Percentiles rank a stretch among this genome's conserved stretches.
Evolutionary conservation across 2,329 filamentous ascomycete species (phyloP).

Genomic region (Fusarium decemcellulare): DNA sequence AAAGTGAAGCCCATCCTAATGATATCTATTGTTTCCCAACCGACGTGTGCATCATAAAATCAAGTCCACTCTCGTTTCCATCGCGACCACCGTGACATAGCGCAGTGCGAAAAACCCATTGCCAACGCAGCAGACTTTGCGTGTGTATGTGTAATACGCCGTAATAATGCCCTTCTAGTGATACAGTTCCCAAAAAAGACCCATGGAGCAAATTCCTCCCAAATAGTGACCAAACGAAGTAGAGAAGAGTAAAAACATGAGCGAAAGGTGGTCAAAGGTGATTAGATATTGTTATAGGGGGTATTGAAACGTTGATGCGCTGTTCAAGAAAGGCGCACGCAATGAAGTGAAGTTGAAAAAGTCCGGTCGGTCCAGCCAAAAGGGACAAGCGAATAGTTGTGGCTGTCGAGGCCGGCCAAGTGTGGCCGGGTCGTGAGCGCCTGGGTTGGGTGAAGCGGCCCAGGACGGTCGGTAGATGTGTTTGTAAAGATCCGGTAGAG

Average conservation of each 20-base stretch:
- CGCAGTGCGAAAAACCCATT: conserved; percentile 14
- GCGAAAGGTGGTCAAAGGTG: conserved; percentile 7
- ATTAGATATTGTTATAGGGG: conserved; percentile 45
- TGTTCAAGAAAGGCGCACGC: conserved; percentile 21
- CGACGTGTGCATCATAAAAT: conserved; percentile 47
- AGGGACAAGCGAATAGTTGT: conserved; percentile 33
- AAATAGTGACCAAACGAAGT: conserved; percentile 36
- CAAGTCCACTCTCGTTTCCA: conserved; percentile 23
- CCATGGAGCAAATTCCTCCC: conserved; percentile 41
- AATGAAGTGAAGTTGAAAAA: conserved; percentile 41
- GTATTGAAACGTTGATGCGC: conserved; percentile 41
- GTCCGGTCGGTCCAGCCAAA: conserved; percentile 47
- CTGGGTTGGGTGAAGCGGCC: conserved; percentile 16
- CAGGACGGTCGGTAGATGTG: conserved; percentile 3
- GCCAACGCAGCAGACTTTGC: conserved; percentile 28
- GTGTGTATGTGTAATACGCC: conserved; percentile 46
- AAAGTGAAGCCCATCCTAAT: conserved; percentile 40
- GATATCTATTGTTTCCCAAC: conserved; percentile 48
- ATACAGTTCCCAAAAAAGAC: conserved; percentile 47
- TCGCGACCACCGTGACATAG: conserved; percentile 13
- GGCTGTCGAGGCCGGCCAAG: conserved; percentile 28
- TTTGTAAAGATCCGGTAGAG: conserved; percentile 37
- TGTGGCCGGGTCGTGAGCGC: conserved; percentile 21
- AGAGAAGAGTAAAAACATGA: conserved; percentile 25
- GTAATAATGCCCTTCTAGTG: conserved; percentile 48